Evolutionary conservation across 2,329 filamentous ascomycete genomes (phyloP), one percentile per base, ranked within the genome.

Genomic region (Phialophora tarda): DNA sequence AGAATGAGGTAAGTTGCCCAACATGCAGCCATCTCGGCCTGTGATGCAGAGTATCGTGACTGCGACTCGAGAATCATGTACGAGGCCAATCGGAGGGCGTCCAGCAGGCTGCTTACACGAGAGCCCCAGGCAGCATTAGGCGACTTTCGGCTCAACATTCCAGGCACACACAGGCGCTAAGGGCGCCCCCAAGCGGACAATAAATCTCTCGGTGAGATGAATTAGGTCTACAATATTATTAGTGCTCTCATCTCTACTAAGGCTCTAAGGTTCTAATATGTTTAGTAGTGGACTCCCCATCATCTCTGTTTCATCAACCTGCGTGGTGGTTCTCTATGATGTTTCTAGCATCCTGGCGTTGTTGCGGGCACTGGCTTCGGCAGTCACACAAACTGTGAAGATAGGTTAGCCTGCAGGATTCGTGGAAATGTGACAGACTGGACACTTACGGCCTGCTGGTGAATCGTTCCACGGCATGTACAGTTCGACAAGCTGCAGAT

Each of bases 341-440:
- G 59, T 61, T 38, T 61, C 59, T n/a, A 61, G 59, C 58, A 62
- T 48, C 28, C 76, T 84, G 6, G 85, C 82, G 76, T 93, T 94
- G 59, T 83, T 87, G 79, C 81, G 87, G 5, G 90, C 91, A 54
- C 88, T 88, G 4, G 89, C 88, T 76, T 90, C 84, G 0, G 91
- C 89, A 11, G 65, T 67, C 41, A 67, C 30, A 34, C 53, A 55
- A 30, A 55, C 53, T 55, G 53, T 2, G 1, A 34, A 32, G 28
- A 26, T 26, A 11, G n/a, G 53, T 55, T 51, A 59, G 57, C 41
- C 57, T 32, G 24, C 8, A 24, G 90, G 92, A 74, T 17, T 44
- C 38, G 5, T n/a, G 38, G 38, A 44, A 5, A 88, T 70, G 28
- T 11, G 41, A 14, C 3, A 23, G 26, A 23, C n/a, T 8, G 4